phyloP scores from a whole-genome alignment of 768 basidiomycete genomes.

The Boletus rubropictus region DNA sequence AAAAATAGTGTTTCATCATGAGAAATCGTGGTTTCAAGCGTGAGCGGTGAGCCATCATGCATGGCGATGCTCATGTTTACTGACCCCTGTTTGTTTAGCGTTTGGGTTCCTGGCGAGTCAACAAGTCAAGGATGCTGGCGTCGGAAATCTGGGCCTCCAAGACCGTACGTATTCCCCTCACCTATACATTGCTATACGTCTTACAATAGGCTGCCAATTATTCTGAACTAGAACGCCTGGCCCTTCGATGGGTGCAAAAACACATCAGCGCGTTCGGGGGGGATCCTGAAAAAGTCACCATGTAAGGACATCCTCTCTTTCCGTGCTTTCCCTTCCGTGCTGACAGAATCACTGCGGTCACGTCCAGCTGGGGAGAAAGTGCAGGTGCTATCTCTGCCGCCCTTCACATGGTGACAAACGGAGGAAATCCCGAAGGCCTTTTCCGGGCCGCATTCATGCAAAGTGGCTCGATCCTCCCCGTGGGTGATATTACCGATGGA shows the following conservation, averaged over 20 bases:
- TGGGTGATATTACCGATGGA: conserved; percentile 16
- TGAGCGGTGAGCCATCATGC: conserved; percentile 3
- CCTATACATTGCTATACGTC: not conserved
- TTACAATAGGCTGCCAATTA: not conserved
- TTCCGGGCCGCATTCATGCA: conserved; percentile 35
- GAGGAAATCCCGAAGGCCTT: conserved; percentile 20
- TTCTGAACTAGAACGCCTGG: conserved; percentile 27
- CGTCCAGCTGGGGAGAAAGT: conserved; percentile 29
- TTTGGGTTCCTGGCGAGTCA: conserved; percentile 40
- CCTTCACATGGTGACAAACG: conserved; percentile 27
- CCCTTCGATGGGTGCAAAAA: conserved; percentile 51
- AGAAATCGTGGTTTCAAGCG: not conserved
- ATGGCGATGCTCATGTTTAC: not conserved
- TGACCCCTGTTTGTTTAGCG: conserved; percentile 2
- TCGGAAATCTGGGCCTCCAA: conserved; percentile 44
- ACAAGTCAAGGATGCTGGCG: conserved; percentile 35
- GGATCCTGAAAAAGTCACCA: conserved; percentile 40
- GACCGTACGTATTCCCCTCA: conserved; percentile 31
- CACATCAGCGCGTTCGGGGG: conserved; percentile 60
- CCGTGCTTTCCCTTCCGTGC: not conserved
- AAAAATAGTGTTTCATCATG: not conserved
- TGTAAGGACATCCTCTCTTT: conserved; percentile 7
- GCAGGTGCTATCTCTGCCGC: conserved; percentile 36
- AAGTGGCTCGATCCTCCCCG: conserved; percentile 33
- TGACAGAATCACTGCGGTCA: not conserved